Conservation (phyloP, 352 stramenopile species). For the Chrysophaeum taylorii region DNA sequence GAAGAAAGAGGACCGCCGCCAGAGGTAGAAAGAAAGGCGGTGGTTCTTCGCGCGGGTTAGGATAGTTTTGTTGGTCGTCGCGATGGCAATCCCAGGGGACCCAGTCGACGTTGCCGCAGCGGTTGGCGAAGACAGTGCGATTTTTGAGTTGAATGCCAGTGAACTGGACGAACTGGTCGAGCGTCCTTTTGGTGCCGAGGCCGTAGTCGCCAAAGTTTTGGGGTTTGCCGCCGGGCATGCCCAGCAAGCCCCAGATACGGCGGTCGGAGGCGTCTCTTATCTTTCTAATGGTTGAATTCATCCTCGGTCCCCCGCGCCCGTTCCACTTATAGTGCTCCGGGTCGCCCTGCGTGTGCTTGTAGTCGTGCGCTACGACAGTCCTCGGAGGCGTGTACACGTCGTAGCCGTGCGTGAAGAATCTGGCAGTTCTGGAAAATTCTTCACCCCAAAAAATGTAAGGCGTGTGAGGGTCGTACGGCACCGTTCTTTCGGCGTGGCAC, state of each 20-base stretch:
- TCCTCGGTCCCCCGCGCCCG: slow-evolving; percentile 15
- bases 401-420: slow-evolving; percentile 68
- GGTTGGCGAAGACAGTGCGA: slow-evolving; percentile 42
- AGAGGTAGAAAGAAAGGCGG: too few relatives aligned
- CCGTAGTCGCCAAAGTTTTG: slow-evolving; percentile 34
- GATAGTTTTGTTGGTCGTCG: too few relatives aligned
- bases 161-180: slow-evolving; percentile 59
- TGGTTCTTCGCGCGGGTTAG: too few relatives aligned
- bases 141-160: slow-evolving; percentile 49
- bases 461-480: slow-evolving; percentile 63
- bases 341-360: slow-evolving; percentile 48
- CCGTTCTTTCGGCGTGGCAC: slow-evolving; percentile 66
- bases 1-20: too few relatives aligned
- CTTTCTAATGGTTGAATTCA: slow-evolving; percentile 9
- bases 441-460: slow-evolving; percentile 68
- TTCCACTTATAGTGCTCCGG: slow-evolving; percentile 37
- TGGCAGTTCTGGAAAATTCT: slow-evolving; percentile 50
- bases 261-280: not conserved
- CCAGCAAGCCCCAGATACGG: slow-evolving; percentile 25
- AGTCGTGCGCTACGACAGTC: slow-evolving; percentile 58
- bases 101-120: slow-evolving; percentile 53
- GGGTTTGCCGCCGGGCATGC: slow-evolving; percentile 32
- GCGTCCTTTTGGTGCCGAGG: slow-evolving; percentile 46
- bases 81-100: slow-evolving; percentile 41
- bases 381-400: slow-evolving; percentile 66